Evolutionary conservation across 2,329 filamentous ascomycete species (phyloP).

Genomic region (Ophiosphaerella herpotricha): DNA sequence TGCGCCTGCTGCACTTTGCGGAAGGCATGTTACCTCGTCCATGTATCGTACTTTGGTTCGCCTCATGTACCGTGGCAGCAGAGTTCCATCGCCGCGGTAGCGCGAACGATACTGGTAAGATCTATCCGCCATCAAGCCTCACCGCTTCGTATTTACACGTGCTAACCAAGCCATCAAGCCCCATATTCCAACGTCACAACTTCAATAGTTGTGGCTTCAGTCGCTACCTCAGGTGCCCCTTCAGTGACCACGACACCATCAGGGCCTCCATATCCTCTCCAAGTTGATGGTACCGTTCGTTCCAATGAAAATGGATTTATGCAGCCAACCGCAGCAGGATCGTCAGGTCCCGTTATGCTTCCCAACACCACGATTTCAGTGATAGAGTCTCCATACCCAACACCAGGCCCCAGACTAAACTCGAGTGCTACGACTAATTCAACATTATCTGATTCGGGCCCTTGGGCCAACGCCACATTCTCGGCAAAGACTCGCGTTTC

Average conservation of each 20-base stretch:
- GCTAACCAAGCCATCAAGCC: constrained; percentile 36
- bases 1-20: constrained; percentile 22
- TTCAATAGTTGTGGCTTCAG: constrained; percentile 12
- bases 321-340: constrained; percentile 12
- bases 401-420: neutral
- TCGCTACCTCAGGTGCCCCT: constrained; percentile 9
- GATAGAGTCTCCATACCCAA: neutral
- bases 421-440: constrained; percentile 1
- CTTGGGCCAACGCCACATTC: constrained; percentile 2
- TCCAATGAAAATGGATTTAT: constrained; percentile 12
- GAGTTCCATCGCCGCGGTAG: constrained; percentile 27
- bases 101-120: constrained; percentile 29
- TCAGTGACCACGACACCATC: constrained; percentile 1
- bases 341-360: neutral
- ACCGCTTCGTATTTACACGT: constrained; percentile 27
- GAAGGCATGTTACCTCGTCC: constrained; percentile 20
- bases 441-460: neutral
- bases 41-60: constrained; percentile 20
- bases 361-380: neutral
- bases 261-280: constrained; percentile 1
- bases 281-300: constrained; percentile 1
- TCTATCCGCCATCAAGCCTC: constrained; percentile 13
- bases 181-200: constrained; percentile 34
- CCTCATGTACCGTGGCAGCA: constrained; percentile 19
- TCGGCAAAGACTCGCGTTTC: constrained; percentile 8